These are phyloP conservation scores for Globisporangium cylindrosporum DNA, from an alignment of 352 stramenopile genomes.

Conservation along the genomic window DNA sequence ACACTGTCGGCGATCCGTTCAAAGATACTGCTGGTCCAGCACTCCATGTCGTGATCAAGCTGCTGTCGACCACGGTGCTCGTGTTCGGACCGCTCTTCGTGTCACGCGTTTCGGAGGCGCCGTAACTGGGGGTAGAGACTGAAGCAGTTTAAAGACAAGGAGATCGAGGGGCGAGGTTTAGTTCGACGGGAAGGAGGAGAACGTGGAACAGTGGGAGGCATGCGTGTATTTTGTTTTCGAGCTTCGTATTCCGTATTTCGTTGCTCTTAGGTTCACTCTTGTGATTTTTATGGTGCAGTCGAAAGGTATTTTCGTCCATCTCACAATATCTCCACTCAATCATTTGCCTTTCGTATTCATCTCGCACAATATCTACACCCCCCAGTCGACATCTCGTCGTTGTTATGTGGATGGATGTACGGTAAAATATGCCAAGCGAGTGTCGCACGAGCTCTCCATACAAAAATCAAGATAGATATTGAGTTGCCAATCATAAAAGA, in stretches of 20 bases:
- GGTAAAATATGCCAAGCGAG: too few species aligned
- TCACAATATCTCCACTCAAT: too few species aligned
- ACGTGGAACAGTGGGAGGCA: background rate
- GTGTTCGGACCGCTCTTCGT: conserved; percentile 93
- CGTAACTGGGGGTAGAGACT: background rate
- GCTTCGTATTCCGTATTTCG: conserved; percentile 20
- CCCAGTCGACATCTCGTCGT: too few species aligned
- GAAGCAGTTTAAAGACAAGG: background rate
- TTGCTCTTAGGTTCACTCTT: background rate
- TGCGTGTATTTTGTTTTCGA: conserved; percentile 24
- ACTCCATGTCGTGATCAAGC: conserved; percentile 98
- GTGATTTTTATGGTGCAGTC: background rate
- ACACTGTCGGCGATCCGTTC: conserved; percentile 97
- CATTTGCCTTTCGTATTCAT: too few species aligned
- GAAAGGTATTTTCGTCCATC: too few species aligned
- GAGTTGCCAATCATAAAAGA: background rate
- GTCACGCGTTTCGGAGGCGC: conserved; percentile 39
- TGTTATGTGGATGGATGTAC: too few species aligned
- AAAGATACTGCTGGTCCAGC: conserved; percentile 97
- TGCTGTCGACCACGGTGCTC: conserved; percentile 93
- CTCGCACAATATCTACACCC: too few species aligned
- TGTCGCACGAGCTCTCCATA: too few species aligned
- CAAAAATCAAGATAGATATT: too few species aligned
- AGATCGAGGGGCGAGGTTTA: background rate
- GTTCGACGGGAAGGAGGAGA: background rate